Percentiles rank a stretch among this genome's conserved stretches.
Evolutionary conservation across 345 rosid genomes (phyloP).

Genomic region (Heritiera fomes): DNA sequence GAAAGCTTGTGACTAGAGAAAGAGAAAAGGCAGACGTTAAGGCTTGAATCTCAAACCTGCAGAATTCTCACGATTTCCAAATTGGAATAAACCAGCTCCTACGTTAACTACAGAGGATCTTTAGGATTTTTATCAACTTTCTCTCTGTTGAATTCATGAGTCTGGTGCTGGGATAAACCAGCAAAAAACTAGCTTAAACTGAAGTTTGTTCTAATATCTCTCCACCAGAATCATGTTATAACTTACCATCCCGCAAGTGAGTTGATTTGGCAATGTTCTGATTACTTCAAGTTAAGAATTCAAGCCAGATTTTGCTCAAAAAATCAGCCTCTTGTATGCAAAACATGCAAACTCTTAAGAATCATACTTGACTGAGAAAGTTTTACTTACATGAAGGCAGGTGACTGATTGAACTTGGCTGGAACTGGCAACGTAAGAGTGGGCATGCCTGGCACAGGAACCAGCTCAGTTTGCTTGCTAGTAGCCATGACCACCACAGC

Average conservation of each 20-base stretch:
- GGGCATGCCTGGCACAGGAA: constrained; percentile 29
- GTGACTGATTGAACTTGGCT: constrained; percentile 69
- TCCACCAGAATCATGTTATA: neutral
- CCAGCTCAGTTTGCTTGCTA: constrained; percentile 50
- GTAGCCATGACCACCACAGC: constrained; percentile 60
- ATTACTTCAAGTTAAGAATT: neutral
- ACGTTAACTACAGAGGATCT: too few species aligned
- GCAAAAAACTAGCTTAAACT: neutral
- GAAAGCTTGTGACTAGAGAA: too few species aligned
- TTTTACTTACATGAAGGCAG: constrained; percentile 66
- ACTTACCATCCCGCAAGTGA: neutral
- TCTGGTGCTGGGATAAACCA: neutral
- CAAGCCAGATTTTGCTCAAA: neutral
- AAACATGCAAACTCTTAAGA: neutral
- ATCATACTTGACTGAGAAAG: neutral
- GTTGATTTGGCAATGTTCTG: neutral
- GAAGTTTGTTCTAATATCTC: neutral
- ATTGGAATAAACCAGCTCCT: too few species aligned
- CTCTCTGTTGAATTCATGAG: too few species aligned
- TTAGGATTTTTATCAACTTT: too few species aligned
- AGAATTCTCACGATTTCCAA: too few species aligned
- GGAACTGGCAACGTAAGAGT: neutral
- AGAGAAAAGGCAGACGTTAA: too few species aligned
- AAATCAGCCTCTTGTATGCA: neutral
- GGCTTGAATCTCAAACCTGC: too few species aligned